Evolutionary conservation across 345 rosid species (phyloP), one percentile per base, ranked within the genome.

Genomic region (Lumnitzera littorea): DNA sequence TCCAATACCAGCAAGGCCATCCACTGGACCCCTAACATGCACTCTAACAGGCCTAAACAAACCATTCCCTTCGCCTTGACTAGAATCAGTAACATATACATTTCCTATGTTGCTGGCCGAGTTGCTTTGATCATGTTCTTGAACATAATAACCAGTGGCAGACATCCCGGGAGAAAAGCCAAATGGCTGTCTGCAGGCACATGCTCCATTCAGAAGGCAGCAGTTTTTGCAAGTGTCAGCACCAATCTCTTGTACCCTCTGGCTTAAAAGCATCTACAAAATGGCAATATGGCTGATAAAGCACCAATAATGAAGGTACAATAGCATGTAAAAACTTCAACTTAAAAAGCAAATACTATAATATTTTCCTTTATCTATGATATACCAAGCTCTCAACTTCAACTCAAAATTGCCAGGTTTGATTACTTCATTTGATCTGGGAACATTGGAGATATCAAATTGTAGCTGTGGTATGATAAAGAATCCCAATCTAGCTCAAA

Each of bases 1-100:
- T 67, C 96, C 96, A 70, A 92, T 87, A 66, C 94, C 98, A 1
- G 98, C 98, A 76, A 92, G 96, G 60, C 98, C 98, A 76, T 92
- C 98, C 62, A 75, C 82, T 68, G 82, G 85, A 54, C 95, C 95
- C 84, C 92, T 83, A 62, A 87, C 91, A 74, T 82, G 96, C 54
- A 89, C 89, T 69, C 94, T 76, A 11, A 89, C 96, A 57, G 96
- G 96, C 78, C 89, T 87, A 76, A 81, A 81, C 49, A 72, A 66
- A 66, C 91, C 91, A 73, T 67, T 87, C 55, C 85, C 91, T 60
- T 82, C 91, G 12, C 82, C 84, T 74, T 82, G 96, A 72, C 85
- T 62, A 54, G 91, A 72, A 53, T 87, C 92, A 23, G 88, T 73
- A 64, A 84, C 83, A 69, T 82, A 87, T 58, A 74, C 79, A 75